A percentile compares a stretch with the other conserved stretches of the same genome.
phyloP scores from a whole-genome alignment of 441 rosid genomes.

The Euphorbia celastroides region DNA sequence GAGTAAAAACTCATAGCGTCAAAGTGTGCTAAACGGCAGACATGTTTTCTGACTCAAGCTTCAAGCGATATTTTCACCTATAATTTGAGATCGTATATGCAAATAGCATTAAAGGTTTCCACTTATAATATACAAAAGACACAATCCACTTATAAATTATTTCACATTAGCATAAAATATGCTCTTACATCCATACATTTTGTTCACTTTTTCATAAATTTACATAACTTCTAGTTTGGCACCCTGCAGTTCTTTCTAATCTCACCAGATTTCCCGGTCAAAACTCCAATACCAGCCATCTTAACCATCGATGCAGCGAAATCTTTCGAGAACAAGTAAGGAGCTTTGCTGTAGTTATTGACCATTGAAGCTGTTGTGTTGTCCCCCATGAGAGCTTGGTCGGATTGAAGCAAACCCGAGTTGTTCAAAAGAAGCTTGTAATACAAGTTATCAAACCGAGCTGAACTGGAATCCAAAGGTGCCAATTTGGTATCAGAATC shows the following conservation, averaged over 20 bases:
- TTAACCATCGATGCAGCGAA: slow-evolving; percentile 59
- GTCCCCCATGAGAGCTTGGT: slow-evolving; percentile 58
- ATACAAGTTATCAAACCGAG: slow-evolving; percentile 48
- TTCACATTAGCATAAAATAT: background rate
- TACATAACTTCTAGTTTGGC: slow-evolving; percentile 34
- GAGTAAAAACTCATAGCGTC: too few relatives aligned
- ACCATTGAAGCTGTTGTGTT: slow-evolving; percentile 43
- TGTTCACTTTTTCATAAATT: background rate
- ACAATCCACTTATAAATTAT: background rate
- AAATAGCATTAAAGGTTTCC: background rate
- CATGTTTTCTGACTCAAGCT: slow-evolving; percentile 13
- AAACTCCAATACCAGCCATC: slow-evolving; percentile 47
- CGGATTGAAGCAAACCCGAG: slow-evolving; percentile 60
- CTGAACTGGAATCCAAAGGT: slow-evolving; percentile 36
- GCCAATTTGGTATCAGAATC: slow-evolving; percentile 43
- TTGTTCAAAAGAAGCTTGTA: slow-evolving; percentile 39
- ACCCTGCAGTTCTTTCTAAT: slow-evolving; percentile 56
- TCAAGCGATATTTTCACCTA: slow-evolving; percentile 18
- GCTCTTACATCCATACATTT: background rate
- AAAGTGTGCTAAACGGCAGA: too few relatives aligned
- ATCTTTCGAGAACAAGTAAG: slow-evolving; percentile 40
- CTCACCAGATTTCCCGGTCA: slow-evolving; percentile 57
- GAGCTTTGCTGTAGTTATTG: slow-evolving; percentile 44
- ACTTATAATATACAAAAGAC: background rate
- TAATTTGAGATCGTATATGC: slow-evolving; percentile 7